Conservation (phyloP, 2,329 filamentous ascomycete genomes). For the Lachnellula occidentalis region DNA sequence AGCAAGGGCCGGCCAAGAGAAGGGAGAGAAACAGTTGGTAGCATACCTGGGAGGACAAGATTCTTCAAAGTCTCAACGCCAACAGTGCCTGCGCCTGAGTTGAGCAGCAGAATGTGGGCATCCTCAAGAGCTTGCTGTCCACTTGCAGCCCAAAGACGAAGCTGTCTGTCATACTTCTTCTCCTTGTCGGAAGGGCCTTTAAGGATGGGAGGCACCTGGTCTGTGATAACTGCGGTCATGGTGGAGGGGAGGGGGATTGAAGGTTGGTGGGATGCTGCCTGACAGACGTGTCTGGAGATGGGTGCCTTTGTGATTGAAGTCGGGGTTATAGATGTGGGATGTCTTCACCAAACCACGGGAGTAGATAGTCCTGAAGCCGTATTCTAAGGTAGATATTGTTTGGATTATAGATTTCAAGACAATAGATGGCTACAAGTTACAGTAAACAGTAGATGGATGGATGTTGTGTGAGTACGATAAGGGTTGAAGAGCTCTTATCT, state of each 20-base stretch:
- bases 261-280: neutral
- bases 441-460: no score
- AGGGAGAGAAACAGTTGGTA: constrained; percentile 8
- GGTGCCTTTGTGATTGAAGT: no score
- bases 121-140: constrained; percentile 88
- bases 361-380: no score
- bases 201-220: constrained; percentile 38
- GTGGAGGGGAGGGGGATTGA: neutral
- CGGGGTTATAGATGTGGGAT: no score
- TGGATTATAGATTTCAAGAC: no score
- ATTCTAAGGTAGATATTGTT: no score
- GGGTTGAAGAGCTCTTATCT: neutral
- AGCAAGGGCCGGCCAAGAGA: constrained; percentile 5
- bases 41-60: constrained; percentile 75
- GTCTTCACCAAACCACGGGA: no score
- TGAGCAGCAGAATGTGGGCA: constrained; percentile 85
- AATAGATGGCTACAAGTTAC: no score
- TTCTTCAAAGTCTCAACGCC: constrained; percentile 94
- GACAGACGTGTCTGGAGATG: neutral
- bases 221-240: constrained; percentile 27
- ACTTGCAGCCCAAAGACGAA: constrained; percentile 89
- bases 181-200: constrained; percentile 55
- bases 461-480: no score
- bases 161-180: constrained; percentile 87
- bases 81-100: constrained; percentile 79